A percentile compares a stretch with the other conserved stretches of the same genome.
Conservation (phyloP, 139 green algal species). For the Volvox reticuliferus region DNA sequence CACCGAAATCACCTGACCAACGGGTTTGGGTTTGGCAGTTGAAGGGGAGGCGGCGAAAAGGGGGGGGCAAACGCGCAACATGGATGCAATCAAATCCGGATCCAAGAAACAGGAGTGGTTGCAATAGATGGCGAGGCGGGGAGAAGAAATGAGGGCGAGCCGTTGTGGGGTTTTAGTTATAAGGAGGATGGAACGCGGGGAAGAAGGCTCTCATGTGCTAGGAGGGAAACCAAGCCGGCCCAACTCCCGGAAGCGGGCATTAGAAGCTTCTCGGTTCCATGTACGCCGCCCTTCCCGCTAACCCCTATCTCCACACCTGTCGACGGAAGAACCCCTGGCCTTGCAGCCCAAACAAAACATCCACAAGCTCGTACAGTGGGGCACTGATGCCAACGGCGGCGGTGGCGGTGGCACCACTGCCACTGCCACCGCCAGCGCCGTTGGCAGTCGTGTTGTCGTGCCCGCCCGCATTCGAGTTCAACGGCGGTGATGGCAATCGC, state of each 20-base stretch:
- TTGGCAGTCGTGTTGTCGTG: background rate
- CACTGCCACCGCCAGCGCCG: background rate
- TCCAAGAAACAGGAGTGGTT: too few species aligned
- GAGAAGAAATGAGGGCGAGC: background rate
- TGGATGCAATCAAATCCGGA: background rate
- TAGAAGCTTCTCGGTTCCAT: background rate
- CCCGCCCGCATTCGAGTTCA: background rate
- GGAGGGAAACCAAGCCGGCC: background rate
- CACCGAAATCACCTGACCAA: slow-evolving; percentile 48
- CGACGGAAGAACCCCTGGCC: slow-evolving; percentile 76
- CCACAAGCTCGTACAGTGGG: slow-evolving; percentile 78
- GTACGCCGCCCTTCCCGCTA: background rate
- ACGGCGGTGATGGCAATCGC: background rate
- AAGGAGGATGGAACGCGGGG: too few species aligned
- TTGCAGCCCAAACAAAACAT: slow-evolving; percentile 78
- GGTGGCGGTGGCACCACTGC: background rate
- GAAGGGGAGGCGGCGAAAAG: too few species aligned
- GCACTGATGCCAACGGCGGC: slow-evolving; percentile 57
- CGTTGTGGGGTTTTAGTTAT: too few species aligned
- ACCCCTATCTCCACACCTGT: slow-evolving; percentile 54
- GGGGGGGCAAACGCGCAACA: background rate
- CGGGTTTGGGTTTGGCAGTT: too few species aligned
- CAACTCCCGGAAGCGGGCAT: background rate
- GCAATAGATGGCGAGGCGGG: background rate
- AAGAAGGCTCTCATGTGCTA: background rate